Percentiles rank a stretch among this genome's conserved stretches.
Evolutionary conservation across 169 alveolate genomes (phyloP).

Genomic region (Cryptosporidium parvum): DNA sequence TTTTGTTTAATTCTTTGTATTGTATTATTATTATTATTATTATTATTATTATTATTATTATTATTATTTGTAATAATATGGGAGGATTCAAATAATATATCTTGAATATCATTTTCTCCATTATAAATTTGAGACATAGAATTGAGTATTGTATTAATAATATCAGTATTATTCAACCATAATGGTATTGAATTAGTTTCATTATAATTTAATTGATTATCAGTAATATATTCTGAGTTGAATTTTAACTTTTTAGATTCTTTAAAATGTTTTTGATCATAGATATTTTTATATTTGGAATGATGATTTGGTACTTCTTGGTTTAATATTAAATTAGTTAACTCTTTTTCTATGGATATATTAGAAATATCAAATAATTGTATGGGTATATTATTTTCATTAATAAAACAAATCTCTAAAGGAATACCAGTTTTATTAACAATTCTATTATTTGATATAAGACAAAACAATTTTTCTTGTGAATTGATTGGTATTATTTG

Average conservation of each 20-base stretch:
- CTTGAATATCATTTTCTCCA: slow-evolving; percentile 12
- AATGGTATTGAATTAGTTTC: slow-evolving; percentile 54
- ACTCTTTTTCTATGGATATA: slow-evolving; percentile 7
- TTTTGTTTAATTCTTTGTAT: not conserved
- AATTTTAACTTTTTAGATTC: not conserved
- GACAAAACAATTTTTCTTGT: slow-evolving; percentile 31
- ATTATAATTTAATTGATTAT: slow-evolving; percentile 10
- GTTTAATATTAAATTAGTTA: slow-evolving; percentile 16
- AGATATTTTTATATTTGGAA: slow-evolving; percentile 14
- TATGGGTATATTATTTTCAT: slow-evolving; percentile 53
- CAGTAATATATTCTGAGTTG: slow-evolving; percentile 6
- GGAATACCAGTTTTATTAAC: slow-evolving; percentile 61
- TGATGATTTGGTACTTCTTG: slow-evolving; percentile 46
- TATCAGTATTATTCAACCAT: slow-evolving; percentile 62
- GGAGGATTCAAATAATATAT: not conserved
- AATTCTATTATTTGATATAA: slow-evolving; percentile 40
- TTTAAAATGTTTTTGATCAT: not conserved
- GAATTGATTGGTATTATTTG: slow-evolving; percentile 29
- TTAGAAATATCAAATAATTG: slow-evolving; percentile 62
- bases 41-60: not conserved
- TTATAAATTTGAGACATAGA: slow-evolving; percentile 10
- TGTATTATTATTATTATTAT: not conserved
- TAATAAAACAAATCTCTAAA: slow-evolving; percentile 49
- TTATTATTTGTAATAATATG: too few species aligned
- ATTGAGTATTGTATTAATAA: slow-evolving; percentile 30